These are phyloP conservation scores for Claviceps sp. DNA, from an alignment of 2,329 filamentous ascomycete species.

Conservation along the genomic window DNA sequence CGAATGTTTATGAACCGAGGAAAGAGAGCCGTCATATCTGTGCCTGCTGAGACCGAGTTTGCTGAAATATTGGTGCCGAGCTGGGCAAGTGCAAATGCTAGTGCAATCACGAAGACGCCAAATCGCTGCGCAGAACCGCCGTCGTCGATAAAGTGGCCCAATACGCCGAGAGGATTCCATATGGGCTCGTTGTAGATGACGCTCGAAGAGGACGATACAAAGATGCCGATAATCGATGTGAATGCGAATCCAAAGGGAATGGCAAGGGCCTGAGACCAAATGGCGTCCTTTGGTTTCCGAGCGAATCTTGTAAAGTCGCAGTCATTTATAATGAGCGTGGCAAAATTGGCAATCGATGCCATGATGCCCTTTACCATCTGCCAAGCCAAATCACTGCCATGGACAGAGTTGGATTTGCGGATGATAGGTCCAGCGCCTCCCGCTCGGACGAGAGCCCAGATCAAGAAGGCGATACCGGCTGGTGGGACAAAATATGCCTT, in stretches of 20 bases:
- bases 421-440: slow-evolving; percentile 76
- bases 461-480: slow-evolving; percentile 75
- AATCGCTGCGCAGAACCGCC: slow-evolving; percentile 56
- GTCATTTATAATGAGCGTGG: slow-evolving; percentile 70
- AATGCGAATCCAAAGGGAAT: slow-evolving; percentile 61
- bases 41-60: slow-evolving; percentile 73
- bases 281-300: slow-evolving; percentile 56
- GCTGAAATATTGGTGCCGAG: slow-evolving; percentile 80
- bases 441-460: slow-evolving; percentile 73
- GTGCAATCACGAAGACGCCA: slow-evolving; percentile 60
- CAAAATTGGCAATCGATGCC: slow-evolving; percentile 82
- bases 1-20: slow-evolving; percentile 76
- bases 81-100: slow-evolving; percentile 64
- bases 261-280: slow-evolving; percentile 68
- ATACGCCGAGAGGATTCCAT: slow-evolving; percentile 59
- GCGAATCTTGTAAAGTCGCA: slow-evolving; percentile 82
- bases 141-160: slow-evolving; percentile 54
- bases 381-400: slow-evolving; percentile 65
- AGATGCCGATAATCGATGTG: slow-evolving; percentile 75
- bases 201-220: slow-evolving; percentile 59
- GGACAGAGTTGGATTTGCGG: slow-evolving; percentile 45
- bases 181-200: slow-evolving; percentile 54
- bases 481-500: slow-evolving; percentile 75
- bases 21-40: slow-evolving; percentile 67
- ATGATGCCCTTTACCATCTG: slow-evolving; percentile 75